Percentiles rank a stretch among this genome's conserved stretches.
Conservation (phyloP, 768 basidiomycete genomes). For the Filobasidium floriforme region DNA sequence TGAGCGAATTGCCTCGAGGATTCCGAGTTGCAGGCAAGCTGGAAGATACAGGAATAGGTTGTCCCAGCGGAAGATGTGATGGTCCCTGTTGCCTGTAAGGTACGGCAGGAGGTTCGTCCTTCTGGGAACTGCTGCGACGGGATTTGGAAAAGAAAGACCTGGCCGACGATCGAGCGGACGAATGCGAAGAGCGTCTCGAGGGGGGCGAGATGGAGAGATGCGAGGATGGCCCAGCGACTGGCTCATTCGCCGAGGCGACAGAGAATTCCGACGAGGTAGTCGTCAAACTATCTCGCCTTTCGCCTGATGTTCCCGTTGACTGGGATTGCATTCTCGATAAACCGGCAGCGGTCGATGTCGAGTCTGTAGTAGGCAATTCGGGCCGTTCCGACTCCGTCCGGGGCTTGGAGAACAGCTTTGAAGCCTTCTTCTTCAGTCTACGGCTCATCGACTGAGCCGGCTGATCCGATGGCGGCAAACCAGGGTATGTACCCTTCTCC, state of each 20-base stretch:
- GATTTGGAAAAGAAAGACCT: neutral
- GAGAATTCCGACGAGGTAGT: slow-evolving; percentile 1
- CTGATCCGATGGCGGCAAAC: neutral
- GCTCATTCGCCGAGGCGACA: neutral
- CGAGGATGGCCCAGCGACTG: neutral
- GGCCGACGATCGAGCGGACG: slow-evolving; percentile 3
- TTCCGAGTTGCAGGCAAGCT: neutral
- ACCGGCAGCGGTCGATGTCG: neutral
- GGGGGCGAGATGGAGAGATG: neutral
- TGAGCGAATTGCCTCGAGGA: neutral
- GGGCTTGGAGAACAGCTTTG: neutral
- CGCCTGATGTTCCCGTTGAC: neutral
- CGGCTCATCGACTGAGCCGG: neutral
- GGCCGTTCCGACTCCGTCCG: neutral
- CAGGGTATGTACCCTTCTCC: neutral
- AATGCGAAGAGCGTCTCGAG: neutral
- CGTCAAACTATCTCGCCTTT: neutral
- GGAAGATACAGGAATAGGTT: neutral
- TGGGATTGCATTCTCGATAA: neutral
- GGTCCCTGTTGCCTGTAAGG: neutral
- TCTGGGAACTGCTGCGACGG: neutral
- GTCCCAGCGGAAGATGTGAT: neutral
- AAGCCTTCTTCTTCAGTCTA: slow-evolving; percentile 1
- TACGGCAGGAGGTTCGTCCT: neutral
- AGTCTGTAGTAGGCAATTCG: neutral